Percentiles rank a stretch among this genome's conserved stretches.
Conservation (phyloP, 345 rosid genomes). For the Corchorus capsularis region DNA sequence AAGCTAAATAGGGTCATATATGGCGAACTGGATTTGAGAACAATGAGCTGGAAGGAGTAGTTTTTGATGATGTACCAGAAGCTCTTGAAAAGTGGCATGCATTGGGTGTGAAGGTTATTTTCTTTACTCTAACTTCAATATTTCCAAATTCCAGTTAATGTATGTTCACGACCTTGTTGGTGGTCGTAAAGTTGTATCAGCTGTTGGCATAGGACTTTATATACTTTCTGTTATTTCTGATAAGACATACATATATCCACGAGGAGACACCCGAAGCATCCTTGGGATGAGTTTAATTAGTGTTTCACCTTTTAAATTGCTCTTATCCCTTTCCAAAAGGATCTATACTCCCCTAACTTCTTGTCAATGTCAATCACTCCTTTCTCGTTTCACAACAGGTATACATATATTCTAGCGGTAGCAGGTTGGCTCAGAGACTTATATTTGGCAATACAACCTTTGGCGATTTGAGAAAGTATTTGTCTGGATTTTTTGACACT, state of each 20-base stretch:
- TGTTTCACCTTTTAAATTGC: not conserved
- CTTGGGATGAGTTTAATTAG: not conserved
- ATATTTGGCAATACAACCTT: slow-evolving; percentile 78
- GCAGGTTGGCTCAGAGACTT: slow-evolving; percentile 93
- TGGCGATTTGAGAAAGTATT: slow-evolving; percentile 84
- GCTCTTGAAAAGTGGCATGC: slow-evolving; percentile 88
- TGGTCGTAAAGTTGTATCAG: not conserved
- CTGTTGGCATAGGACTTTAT: not conserved
- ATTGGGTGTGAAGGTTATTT: slow-evolving; percentile 72
- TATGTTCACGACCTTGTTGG: not conserved
- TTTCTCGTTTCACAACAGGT: slow-evolving; percentile 45
- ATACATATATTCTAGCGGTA: slow-evolving; percentile 95
- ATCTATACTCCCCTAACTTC: not conserved
- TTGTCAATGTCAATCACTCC: not conserved
- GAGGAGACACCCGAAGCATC: not conserved
- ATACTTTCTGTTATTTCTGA: not conserved
- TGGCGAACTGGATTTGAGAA: slow-evolving; percentile 88
- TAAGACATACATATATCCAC: not conserved
- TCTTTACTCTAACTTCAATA: not conserved
- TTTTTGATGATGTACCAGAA: slow-evolving; percentile 83
- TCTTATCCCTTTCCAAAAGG: not conserved
- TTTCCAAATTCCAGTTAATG: not conserved
- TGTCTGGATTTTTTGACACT: slow-evolving; percentile 86
- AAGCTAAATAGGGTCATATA: slow-evolving; percentile 77
- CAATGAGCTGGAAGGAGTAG: slow-evolving; percentile 73